Percentiles rank a stretch among this genome's conserved stretches.
phyloP scores from a whole-genome alignment of 2,329 filamentous ascomycete species.

The Leptographium wingfieldii region DNA sequence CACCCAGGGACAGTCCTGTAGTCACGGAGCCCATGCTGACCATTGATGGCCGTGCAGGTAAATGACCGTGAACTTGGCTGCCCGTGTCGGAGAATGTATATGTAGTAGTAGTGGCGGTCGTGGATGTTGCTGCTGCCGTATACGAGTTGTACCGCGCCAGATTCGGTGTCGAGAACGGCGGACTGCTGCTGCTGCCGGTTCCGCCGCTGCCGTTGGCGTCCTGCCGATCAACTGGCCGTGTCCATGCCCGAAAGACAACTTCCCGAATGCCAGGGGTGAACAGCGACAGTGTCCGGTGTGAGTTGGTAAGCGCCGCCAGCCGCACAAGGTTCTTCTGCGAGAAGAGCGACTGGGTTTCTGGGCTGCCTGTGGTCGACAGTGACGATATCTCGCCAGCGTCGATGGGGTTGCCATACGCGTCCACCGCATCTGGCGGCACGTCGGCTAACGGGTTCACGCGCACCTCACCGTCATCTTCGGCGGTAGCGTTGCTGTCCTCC shows the following conservation, averaged over 20 bases:
- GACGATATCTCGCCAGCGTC: slow-evolving; percentile 65
- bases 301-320: slow-evolving; percentile 71
- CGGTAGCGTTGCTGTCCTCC: slow-evolving; percentile 42
- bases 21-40: slow-evolving; percentile 48
- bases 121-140: slow-evolving; percentile 43
- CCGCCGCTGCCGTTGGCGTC: slow-evolving; percentile 30
- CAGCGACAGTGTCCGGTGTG: slow-evolving; percentile 78
- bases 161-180: slow-evolving; percentile 34
- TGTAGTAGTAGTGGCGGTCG: slow-evolving; percentile 46
- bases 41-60: slow-evolving; percentile 57
- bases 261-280: slow-evolving; percentile 87
- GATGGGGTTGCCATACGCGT: slow-evolving; percentile 64
- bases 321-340: slow-evolving; percentile 88
- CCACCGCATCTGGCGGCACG: slow-evolving; percentile 69
- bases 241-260: slow-evolving; percentile 86
- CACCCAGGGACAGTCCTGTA: slow-evolving; percentile 50
- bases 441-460: slow-evolving; percentile 71
- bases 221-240: slow-evolving; percentile 58
- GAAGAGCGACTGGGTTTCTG: slow-evolving; percentile 79
- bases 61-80: slow-evolving; percentile 47
- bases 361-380: slow-evolving; percentile 63
- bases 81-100: slow-evolving; percentile 65
- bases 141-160: slow-evolving; percentile 53
- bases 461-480: slow-evolving; percentile 41
- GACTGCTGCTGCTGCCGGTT: slow-evolving; percentile 21